Conservation (phyloP, 805 yeast genomes). For the Ogataea zsoltii region DNA sequence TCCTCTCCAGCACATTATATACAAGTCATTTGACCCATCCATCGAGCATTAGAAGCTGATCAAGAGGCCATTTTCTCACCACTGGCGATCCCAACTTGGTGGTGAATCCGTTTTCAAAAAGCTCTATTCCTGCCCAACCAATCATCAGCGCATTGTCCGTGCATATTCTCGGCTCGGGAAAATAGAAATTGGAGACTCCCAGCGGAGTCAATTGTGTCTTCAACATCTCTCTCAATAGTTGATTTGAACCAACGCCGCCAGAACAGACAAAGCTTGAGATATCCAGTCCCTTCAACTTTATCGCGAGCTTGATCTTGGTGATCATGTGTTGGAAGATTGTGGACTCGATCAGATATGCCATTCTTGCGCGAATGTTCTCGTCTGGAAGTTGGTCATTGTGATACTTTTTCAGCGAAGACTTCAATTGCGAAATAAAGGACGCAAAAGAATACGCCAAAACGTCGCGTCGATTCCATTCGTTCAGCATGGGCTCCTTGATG, state of each 20-base stretch:
- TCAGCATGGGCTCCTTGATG: constrained; percentile 52
- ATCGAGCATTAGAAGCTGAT: constrained; percentile 47
- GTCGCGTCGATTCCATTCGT: constrained; percentile 46
- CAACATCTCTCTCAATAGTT: constrained; percentile 51
- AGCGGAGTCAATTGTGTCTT: constrained; percentile 36
- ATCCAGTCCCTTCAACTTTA: constrained; percentile 41
- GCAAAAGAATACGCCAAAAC: constrained; percentile 71
- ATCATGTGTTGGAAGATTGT: constrained; percentile 72
- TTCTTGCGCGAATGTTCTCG: constrained; percentile 38
- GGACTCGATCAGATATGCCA: constrained; percentile 63
- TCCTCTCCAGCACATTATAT: background rate
- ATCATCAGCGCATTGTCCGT: constrained; percentile 97
- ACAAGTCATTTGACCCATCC: constrained; percentile 45
- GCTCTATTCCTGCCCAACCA: constrained; percentile 94
- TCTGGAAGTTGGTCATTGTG: constrained; percentile 20
- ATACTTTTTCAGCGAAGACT: constrained; percentile 29
- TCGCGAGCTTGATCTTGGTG: constrained; percentile 57
- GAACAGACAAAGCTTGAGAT: constrained; percentile 67
- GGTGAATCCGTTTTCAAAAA: constrained; percentile 57
- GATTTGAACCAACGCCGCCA: constrained; percentile 93
- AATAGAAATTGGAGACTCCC: constrained; percentile 45
- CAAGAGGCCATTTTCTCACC: constrained; percentile 79
- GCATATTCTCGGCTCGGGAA: constrained; percentile 72
- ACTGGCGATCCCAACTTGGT: constrained; percentile 63
- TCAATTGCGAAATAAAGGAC: constrained; percentile 47